These are phyloP conservation scores for Coemansia sp. DNA, from an alignment of 192 early-diverging fungal species.

Conservation along the genomic window DNA sequence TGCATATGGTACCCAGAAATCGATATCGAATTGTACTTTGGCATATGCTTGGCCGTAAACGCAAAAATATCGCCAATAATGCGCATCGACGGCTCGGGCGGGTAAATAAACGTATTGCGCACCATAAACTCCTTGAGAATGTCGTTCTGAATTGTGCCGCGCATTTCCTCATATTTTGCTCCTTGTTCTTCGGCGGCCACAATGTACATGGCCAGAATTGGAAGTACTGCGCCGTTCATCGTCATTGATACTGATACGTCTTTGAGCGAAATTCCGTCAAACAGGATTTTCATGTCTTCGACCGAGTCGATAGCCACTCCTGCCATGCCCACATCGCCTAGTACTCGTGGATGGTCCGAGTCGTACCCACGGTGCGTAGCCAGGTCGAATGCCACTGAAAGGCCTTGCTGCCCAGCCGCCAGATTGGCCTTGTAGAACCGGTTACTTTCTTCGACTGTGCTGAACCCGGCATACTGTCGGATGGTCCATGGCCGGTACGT, in stretches of 20 bases:
- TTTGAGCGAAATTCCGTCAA: constrained; percentile 85
- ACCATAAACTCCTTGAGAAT: constrained; percentile 96
- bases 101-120: constrained; percentile 91
- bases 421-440: constrained; percentile 85
- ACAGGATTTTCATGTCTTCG: constrained; percentile 91
- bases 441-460: constrained; percentile 90
- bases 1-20: constrained; percentile 94
- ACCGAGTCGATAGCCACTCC: constrained; percentile 91
- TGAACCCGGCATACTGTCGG: constrained; percentile 88
- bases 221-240: constrained; percentile 93
- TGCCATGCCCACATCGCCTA: constrained; percentile 91
- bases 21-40: constrained; percentile 94
- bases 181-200: constrained; percentile 88
- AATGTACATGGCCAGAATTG: constrained; percentile 88
- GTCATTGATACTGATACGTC: constrained; percentile 93
- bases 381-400: constrained; percentile 86
- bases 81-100: constrained; percentile 87
- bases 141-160: constrained; percentile 90
- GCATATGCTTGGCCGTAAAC: constrained; percentile 85
- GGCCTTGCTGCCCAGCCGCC: constrained; percentile 85
- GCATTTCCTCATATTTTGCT: constrained; percentile 72
- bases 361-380: constrained; percentile 90
- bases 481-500: constrained; percentile 84
- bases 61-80: constrained; percentile 90
- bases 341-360: constrained; percentile 85